phyloP scores from a whole-genome alignment of 441 rosid species.

The Croton laevigatus region DNA sequence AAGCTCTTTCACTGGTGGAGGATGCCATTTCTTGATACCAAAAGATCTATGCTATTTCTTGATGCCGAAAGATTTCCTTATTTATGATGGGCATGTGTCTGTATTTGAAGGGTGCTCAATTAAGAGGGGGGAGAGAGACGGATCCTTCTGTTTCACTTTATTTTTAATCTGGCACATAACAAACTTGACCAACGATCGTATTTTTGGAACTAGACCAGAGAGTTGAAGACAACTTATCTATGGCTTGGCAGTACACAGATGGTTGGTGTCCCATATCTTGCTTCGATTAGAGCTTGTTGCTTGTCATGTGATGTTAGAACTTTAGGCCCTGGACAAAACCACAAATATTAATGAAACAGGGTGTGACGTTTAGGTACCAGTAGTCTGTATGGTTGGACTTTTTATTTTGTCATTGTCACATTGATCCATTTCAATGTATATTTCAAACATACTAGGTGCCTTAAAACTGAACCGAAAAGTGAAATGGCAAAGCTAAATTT shows the following conservation, averaged over 20 bases:
- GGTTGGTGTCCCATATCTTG: neutral
- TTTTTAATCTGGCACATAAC: neutral
- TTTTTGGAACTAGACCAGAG: neutral
- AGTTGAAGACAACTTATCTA: neutral
- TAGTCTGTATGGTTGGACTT: neutral
- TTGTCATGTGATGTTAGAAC: neutral
- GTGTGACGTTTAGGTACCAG: neutral
- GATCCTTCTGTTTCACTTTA: neutral
- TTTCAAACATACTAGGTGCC: no score
- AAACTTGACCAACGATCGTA: neutral
- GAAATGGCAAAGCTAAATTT: no score
- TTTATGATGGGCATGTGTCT: neutral
- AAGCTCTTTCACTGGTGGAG: neutral
- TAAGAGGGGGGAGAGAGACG: neutral
- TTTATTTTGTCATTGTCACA: neutral
- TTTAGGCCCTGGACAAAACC: neutral
- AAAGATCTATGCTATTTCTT: neutral
- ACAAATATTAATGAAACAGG: neutral
- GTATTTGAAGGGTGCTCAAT: neutral
- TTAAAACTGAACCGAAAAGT: no score
- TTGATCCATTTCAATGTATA: no score
- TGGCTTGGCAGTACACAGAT: neutral
- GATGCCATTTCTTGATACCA: neutral
- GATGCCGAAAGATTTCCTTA: neutral
- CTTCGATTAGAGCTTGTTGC: neutral